Base-by-base conservation (phyloP, 306 rosid species). In the Prunus davidiana region DNA sequence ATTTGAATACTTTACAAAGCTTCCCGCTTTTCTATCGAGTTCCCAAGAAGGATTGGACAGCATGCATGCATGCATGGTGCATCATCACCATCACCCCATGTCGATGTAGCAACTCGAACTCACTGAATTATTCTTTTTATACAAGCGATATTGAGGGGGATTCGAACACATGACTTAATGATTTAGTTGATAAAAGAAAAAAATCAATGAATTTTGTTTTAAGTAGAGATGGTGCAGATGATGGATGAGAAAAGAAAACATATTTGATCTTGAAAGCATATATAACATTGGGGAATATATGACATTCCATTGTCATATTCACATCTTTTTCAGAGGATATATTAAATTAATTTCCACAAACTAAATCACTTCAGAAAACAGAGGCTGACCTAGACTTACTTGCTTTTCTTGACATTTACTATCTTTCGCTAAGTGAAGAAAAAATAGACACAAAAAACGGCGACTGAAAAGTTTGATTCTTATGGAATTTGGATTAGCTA, bases 251-350 rank as follows among this genome's bases (percentile, higher is more conserved):
- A 6, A 43, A 55, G 67, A 72, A 13, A 56, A 20, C 54, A 72
- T 60, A 58, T 72, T 28, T 70, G 83, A 73, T 66, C 72, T 78
- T 50, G 16, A 73, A 74, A 78, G 78, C 73, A 69, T 69, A 75
- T 75, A 30, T 76, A 63, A 69, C 73, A 64, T 8, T 46, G 22
- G 73, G 22, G 73, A 80, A 73, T 60, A 67, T 77, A 73, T 80
- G 71, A 66, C 72, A 82, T 80, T 84, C 87, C 67, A 67, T 80
- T 71, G 82, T 79, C 87, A 76, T 74, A 64, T 76, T 86, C 90
- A 56, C 10, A 63, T 13, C 76, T 70, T 86, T 83, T 79, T 63
- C 80, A 69, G 52, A 63, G 32, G 71, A 62, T 61, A 60, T 38
- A 27, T 38, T 38, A 13, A 6, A 20, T 25, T 56, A 45, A 5